Base-by-base conservation (phyloP, 1,284 basidiomycete species). In the Moesziomyces sp. region DNA sequence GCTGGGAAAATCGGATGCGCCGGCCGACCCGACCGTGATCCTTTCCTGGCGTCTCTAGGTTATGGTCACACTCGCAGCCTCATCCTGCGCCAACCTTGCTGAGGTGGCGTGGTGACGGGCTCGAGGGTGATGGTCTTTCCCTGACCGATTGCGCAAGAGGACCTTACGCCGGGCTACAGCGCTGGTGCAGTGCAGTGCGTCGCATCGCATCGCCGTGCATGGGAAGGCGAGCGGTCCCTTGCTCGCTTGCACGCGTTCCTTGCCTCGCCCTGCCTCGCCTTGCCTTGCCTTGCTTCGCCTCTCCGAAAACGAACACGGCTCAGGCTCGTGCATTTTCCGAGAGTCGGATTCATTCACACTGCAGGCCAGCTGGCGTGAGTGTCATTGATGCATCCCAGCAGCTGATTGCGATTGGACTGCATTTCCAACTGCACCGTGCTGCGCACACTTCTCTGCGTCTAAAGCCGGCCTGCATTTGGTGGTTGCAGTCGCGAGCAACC, bases 161-260 rank as follows among this genome's bases (percentile, higher is more conserved):
- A 49, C 60, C 60, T 52, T 63, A n/a, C 60, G 16, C 46, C 51
- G 52, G 35, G 52, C 47, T 24, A 59, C 52, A 51, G 56, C 47
- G 42, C 49, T 30, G 55, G 6, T 48, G 46, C 54, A 49, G 42
- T 40, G 56, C 62, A 58, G 24, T 28, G 55, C 61, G 40, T 44
- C n/a, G 61, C 46, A 34, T 34, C 7, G 53, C 59, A 28, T 49
- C 46, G 54, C 38, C 14, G 38, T 18, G 38, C 38, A 40, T 40
- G 38, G 16, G 38, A 40, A 40, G 38, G 38, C 38, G 30, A 40
- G 14, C 38, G 38, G 16, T 40, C 38, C 38, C 38, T 40, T 40
- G 38, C 38, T 40, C 38, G 38, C 38, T 40, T 40, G 18, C 18
- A 40, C 38, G 38, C 38, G 38, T 40, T 40, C 38, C 38, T 40